Conservation (phyloP, 208 protist genomes). For the Acanthamoeba culbertsoni region DNA sequence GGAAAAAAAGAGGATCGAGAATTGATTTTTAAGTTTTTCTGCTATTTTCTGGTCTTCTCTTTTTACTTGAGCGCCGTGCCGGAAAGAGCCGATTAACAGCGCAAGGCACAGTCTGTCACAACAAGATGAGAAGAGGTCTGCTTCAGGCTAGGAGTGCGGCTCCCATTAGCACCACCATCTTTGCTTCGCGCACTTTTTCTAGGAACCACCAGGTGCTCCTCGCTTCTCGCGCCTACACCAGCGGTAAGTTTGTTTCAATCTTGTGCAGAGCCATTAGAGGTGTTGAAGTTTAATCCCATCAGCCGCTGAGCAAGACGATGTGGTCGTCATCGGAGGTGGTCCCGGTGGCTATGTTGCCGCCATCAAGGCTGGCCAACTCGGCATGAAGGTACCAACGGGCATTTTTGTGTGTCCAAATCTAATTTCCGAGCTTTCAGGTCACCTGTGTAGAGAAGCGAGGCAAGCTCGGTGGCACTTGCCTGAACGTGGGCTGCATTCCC, state of each 20-base stretch:
- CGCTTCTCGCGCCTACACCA: too few relatives aligned
- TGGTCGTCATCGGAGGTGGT: constrained; percentile 98
- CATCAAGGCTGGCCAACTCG: constrained; percentile 99
- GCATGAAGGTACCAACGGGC: constrained; percentile 88
- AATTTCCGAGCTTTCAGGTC: constrained; percentile 69
- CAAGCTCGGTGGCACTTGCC: constrained; percentile 91
- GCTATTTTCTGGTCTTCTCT: background rate
- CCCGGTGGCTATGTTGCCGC: constrained; percentile 99
- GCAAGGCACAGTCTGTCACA: background rate
- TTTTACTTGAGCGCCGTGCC: background rate
- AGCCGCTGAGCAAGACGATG: constrained; percentile 87
- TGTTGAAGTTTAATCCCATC: too few relatives aligned
- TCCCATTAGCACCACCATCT: background rate
- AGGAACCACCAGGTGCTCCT: too few relatives aligned
- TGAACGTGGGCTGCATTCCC: constrained; percentile 99
- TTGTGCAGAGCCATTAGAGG: too few relatives aligned
- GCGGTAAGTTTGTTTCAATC: too few relatives aligned
- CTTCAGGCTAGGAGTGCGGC: background rate
- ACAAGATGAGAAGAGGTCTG: background rate
- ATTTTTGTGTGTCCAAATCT: background rate
- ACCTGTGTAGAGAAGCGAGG: constrained; percentile 98
- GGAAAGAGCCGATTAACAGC: background rate
- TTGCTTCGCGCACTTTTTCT: too few relatives aligned
- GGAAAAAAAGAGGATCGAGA: background rate
- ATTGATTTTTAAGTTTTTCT: background rate